These are phyloP conservation scores for Penicillium paradoxum DNA, from an alignment of 495 filamentous ascomycete species.

Conservation along the genomic window DNA sequence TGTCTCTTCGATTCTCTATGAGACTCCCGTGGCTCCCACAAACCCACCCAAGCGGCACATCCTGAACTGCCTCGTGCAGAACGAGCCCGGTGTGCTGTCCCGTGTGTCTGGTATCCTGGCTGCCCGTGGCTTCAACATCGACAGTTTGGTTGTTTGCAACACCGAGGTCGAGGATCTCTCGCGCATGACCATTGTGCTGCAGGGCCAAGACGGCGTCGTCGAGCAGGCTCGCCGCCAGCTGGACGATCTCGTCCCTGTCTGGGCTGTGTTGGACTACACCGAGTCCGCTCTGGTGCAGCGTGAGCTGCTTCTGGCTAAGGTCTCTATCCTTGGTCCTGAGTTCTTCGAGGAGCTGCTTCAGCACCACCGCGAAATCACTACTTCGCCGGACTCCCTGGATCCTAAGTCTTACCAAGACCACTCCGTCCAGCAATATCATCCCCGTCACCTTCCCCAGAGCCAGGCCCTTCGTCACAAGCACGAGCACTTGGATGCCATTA, in stretches of 20 bases:
- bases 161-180: constrained; percentile 97
- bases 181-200: constrained; percentile 97
- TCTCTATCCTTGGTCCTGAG: constrained; percentile 92
- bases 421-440: constrained; percentile 60
- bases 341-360: constrained; percentile 95
- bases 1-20: constrained; percentile 97
- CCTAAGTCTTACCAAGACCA: constrained; percentile 29
- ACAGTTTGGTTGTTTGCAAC: constrained; percentile 94
- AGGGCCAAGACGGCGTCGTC: constrained; percentile 93
- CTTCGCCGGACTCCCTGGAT: constrained; percentile 32
- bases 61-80: constrained; percentile 97
- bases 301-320: constrained; percentile 91
- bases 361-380: constrained; percentile 78
- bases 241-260: constrained; percentile 94
- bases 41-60: constrained; percentile 89
- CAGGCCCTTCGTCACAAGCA: constrained; percentile 93
- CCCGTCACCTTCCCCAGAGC: constrained; percentile 72
- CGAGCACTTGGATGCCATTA: constrained; percentile 91
- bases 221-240: constrained; percentile 95
- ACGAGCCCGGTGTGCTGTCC: constrained; percentile 94
- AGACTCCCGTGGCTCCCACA: constrained; percentile 80
- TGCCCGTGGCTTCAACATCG: constrained; percentile 97
- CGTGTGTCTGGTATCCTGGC: constrained; percentile 95
- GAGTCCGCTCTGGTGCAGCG: constrained; percentile 89
- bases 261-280: constrained; percentile 97